Evolutionary conservation across 352 stramenopile species (phyloP).

Genomic region (Peronospora farinosa): DNA sequence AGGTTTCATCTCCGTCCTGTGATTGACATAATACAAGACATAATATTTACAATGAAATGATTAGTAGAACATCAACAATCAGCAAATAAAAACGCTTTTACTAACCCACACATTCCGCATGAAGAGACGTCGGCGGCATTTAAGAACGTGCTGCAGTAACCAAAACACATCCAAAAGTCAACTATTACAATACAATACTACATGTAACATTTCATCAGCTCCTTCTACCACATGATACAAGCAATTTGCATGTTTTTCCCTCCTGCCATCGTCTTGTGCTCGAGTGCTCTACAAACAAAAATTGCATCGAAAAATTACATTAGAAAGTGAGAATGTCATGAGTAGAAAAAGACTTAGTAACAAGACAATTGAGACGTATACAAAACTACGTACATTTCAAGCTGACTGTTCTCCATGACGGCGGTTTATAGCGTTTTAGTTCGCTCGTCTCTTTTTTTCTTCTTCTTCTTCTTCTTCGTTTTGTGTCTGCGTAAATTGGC

Average conservation of each 20-base stretch:
- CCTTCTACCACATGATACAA: conserved; percentile 45
- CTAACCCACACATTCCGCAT: conserved; percentile 72
- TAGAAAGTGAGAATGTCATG: not conserved
- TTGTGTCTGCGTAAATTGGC: not conserved
- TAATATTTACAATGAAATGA: not conserved
- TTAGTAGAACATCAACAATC: not conserved
- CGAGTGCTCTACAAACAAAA: conserved; percentile 16
- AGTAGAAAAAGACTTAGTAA: not conserved
- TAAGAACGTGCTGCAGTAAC: conserved; percentile 54
- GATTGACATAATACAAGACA: not conserved
- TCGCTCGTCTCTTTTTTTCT: not conserved
- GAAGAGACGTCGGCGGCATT: conserved; percentile 44
- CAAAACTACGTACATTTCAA: conserved; percentile 8
- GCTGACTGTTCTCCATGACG: conserved; percentile 22
- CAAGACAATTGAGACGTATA: not conserved
- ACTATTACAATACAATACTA: not conserved
- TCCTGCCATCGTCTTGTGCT: conserved; percentile 54
- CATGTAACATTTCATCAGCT: not conserved
- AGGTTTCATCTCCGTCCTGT: conserved; percentile 52
- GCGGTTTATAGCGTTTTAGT: not conserved
- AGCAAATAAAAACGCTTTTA: not conserved
- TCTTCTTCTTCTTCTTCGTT: conserved; percentile 4
- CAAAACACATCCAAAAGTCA: not conserved
- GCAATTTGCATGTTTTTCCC: conserved; percentile 49
- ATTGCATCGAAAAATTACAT: not conserved